These are phyloP conservation scores for Colletotrichum agaves DNA, from an alignment of 2,329 filamentous ascomycete genomes.

Conservation along the genomic window DNA sequence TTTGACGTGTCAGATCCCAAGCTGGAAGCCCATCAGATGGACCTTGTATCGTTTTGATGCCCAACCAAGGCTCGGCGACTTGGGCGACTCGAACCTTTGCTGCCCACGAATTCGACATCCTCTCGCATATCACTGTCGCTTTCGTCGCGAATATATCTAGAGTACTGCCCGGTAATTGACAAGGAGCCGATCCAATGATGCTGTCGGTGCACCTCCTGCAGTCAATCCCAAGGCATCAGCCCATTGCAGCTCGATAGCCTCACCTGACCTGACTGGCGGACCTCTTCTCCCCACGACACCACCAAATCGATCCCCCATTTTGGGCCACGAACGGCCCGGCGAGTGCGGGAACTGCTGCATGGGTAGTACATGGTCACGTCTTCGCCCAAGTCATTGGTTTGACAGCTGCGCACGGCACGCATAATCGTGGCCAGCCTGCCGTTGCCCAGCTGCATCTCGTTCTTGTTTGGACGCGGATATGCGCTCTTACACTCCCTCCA, in stretches of 20 bases:
- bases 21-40: neutral
- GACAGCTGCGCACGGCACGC: slow-evolving; percentile 26
- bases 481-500: slow-evolving; percentile 28
- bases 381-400: slow-evolving; percentile 30
- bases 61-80: slow-evolving; percentile 12
- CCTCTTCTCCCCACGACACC: slow-evolving; percentile 20
- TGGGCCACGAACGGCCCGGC: slow-evolving; percentile 31
- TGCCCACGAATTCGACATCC: neutral
- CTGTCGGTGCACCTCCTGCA: slow-evolving; percentile 10
- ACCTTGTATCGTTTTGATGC: slow-evolving; percentile 29
- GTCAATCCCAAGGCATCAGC: slow-evolving; percentile 8
- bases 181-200: neutral
- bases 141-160: neutral
- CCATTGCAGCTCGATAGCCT: slow-evolving; percentile 29
- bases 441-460: slow-evolving; percentile 10
- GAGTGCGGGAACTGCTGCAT: slow-evolving; percentile 36
- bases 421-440: slow-evolving; percentile 32
- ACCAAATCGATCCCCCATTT: slow-evolving; percentile 7
- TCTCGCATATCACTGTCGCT: neutral
- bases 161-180: neutral
- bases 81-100: neutral
- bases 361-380: slow-evolving; percentile 16
- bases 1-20: slow-evolving; percentile 21
- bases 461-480: slow-evolving; percentile 19
- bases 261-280: slow-evolving; percentile 25